phyloP scores from a whole-genome alignment of 129 eudicot genomes.

The Rutidosis leptorrhynchoides region DNA sequence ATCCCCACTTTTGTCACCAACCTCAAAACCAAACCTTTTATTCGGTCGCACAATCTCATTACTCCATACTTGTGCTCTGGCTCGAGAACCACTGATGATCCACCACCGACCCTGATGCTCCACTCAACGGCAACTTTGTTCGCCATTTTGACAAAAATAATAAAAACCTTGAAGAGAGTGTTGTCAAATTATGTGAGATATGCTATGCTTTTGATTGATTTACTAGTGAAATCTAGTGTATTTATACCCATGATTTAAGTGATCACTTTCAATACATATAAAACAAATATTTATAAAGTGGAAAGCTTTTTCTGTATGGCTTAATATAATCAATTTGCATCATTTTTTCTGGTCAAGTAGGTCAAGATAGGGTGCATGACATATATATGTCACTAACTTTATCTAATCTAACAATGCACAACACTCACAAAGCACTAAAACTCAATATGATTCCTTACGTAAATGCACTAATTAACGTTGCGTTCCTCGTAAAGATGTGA shows the following conservation, averaged over 20 bases:
- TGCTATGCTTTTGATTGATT: slow-evolving; percentile 17
- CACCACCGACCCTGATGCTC: slow-evolving; percentile 47
- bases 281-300: slow-evolving; percentile 12
- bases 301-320: slow-evolving; percentile 19
- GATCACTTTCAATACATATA: slow-evolving; percentile 27
- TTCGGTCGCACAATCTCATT: slow-evolving; percentile 30
- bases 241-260: slow-evolving; percentile 29
- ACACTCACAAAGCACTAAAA: slow-evolving; percentile 41
- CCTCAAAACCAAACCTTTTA: slow-evolving; percentile 34
- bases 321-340: slow-evolving; percentile 18
- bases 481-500: slow-evolving; percentile 1
- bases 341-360: slow-evolving; percentile 39
- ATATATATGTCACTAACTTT: slow-evolving; percentile 33
- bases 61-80: slow-evolving; percentile 24
- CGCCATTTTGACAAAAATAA: slow-evolving; percentile 28
- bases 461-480: slow-evolving; percentile 30
- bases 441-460: slow-evolving; percentile 31
- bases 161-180: slow-evolving; percentile 5
- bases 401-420: slow-evolving; percentile 33
- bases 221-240: slow-evolving; percentile 20
- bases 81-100: slow-evolving; percentile 40
- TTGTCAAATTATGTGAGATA: slow-evolving; percentile 20
- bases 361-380: slow-evolving; percentile 49
- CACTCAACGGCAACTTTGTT: slow-evolving; percentile 49
- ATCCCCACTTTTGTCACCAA: slow-evolving; percentile 23